These are phyloP conservation scores for Meyerozyma smithsonii DNA, from an alignment of 1,139 yeast genomes.

Conservation along the genomic window DNA sequence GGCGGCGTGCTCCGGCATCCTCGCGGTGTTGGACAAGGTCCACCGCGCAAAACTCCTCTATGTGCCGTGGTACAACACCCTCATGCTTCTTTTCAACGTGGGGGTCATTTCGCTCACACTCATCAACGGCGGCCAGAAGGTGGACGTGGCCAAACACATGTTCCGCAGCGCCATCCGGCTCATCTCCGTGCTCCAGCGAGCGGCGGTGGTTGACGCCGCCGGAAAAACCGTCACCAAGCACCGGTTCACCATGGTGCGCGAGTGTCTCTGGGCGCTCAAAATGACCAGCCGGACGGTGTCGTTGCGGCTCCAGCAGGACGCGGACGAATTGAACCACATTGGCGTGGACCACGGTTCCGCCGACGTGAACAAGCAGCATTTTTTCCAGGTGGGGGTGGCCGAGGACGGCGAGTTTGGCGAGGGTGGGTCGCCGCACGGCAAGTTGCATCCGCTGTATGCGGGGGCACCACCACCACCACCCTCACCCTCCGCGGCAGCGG, in stretches of 20 bases:
- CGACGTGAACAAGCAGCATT: slow-evolving; percentile 46
- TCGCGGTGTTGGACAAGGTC: slow-evolving; percentile 30
- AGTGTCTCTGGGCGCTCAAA: slow-evolving; percentile 61
- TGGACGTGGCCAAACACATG: slow-evolving; percentile 21
- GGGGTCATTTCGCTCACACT: slow-evolving; percentile 44
- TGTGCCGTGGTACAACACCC: slow-evolving; percentile 53
- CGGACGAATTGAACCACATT: slow-evolving; percentile 29
- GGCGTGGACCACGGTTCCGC: slow-evolving; percentile 59
- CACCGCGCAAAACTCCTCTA: slow-evolving; percentile 31
- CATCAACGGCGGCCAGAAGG: slow-evolving; percentile 38
- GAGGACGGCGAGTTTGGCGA: slow-evolving; percentile 3
- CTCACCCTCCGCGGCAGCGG: too few species aligned
- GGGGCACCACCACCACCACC: neutral
- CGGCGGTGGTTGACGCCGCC: slow-evolving; percentile 28
- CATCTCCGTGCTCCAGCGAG: slow-evolving; percentile 22
- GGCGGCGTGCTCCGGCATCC: slow-evolving; percentile 30
- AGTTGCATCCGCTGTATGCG: neutral
- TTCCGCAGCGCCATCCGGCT: slow-evolving; percentile 24
- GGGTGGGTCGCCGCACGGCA: neutral
- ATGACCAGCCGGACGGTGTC: slow-evolving; percentile 50
- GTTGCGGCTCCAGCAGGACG: slow-evolving; percentile 41
- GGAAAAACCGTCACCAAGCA: slow-evolving; percentile 35
- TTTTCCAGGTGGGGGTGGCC: slow-evolving; percentile 39
- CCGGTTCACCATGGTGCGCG: slow-evolving; percentile 55
- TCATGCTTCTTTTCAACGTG: slow-evolving; percentile 43